phyloP scores from a whole-genome alignment of 345 rosid genomes.

The Luvunga scandens region DNA sequence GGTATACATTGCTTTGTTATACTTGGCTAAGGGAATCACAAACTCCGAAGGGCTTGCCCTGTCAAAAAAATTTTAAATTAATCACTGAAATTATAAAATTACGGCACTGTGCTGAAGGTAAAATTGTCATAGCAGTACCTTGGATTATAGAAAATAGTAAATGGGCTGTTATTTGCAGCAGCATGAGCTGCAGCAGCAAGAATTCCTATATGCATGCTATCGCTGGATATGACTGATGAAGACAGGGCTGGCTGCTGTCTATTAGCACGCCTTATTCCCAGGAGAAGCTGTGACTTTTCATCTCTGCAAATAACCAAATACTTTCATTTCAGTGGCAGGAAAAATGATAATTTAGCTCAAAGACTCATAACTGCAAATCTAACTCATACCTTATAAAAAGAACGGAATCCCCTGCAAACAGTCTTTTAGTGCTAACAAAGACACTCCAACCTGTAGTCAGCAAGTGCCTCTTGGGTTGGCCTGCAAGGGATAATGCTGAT shows the following conservation, averaged over 20 bases:
- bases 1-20: conserved; percentile 76
- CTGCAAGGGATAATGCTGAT: conserved; percentile 32
- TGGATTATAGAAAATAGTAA: conserved; percentile 90
- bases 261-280: conserved; percentile 88
- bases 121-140: conserved; percentile 45
- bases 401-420: conserved; percentile 92
- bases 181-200: conserved; percentile 99
- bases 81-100: conserved; percentile 8
- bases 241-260: conserved; percentile 91
- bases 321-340: conserved; percentile 10
- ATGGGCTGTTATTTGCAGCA: conserved; percentile 87
- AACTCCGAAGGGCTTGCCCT: conserved; percentile 98
- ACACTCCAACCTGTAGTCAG: conserved; percentile 98
- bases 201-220: conserved; percentile 98
- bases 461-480: conserved; percentile 89
- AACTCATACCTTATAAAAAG: conserved; percentile 72
- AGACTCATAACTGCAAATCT: not conserved
- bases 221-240: conserved; percentile 94
- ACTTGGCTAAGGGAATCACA: conserved; percentile 95
- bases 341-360: conserved; percentile 11
- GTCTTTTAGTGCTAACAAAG: conserved; percentile 89
- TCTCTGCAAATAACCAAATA: conserved; percentile 51
- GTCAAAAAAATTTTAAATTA: conserved; percentile 31
- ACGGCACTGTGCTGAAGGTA: not conserved
- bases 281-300: conserved; percentile 81